Evolutionary conservation across 108 stramenopile species (phyloP), one percentile per base, ranked within the genome.

Genomic region (Skeletonema menzelii): DNA sequence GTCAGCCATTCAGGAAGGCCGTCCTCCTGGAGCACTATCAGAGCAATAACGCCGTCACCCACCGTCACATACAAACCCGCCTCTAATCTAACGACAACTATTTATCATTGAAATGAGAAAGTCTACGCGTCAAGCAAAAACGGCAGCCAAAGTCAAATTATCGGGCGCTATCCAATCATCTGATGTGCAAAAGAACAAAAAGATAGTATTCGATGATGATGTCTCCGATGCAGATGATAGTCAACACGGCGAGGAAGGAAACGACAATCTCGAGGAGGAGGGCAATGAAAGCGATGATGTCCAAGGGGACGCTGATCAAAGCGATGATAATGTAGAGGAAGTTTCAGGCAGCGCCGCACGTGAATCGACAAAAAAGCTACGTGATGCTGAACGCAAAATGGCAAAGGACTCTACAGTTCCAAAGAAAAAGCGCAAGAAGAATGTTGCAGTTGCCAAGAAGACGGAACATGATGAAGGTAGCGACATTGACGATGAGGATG

Each of bases 401-500:
- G 59, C 53, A 30, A 78, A 66, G 56, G 69, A 72, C 12, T 20
- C 49, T 53, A 14, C 49, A 31, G 8, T 49, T 30, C 38, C 38
- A 37, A 79, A 79, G 66, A 79, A 79, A 67, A 72, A 72, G 66
- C 65, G 78, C 30, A 69, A 40, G 40, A 79, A 72, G 42, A 72
- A 63, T 32, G 32, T 49, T 42, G 70, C 55, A 17, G 30, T 38
- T 60, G 26, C 53, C 15, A 40, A 65, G 34, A 26, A 46, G 0
- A 35, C 63, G 26, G 63, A 63, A 55, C 55, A 37, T 32, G 53
- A 55, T 26, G 61, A 56, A 27, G 46, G 13, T 32, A 42, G 46
- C 27, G 55, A 37, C 10, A 37, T 34, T 5, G 65, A 72, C 12
- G 60, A 78, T 19, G 49, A 66, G 2, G 70, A 70, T 13, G 70